These are phyloP conservation scores for Pseudozyma tsukubaensis DNA, from an alignment of 1,284 basidiomycete genomes.

Conservation along the genomic window DNA sequence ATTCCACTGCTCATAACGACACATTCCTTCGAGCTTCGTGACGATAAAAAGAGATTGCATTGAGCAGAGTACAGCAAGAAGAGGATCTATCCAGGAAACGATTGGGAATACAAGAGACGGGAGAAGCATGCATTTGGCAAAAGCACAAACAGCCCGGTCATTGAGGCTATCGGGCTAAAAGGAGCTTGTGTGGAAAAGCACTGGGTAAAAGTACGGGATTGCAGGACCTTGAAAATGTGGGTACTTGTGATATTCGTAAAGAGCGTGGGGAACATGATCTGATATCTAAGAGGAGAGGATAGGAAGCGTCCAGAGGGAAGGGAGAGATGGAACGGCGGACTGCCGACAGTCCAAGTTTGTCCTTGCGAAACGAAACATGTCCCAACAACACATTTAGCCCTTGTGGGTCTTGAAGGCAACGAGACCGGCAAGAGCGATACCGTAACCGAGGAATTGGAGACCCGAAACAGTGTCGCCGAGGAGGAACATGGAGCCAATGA, in stretches of 20 bases:
- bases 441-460: constrained; percentile 89
- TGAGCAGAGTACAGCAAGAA: constrained; percentile 34
- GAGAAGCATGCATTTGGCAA: neutral
- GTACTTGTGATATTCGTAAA: neutral
- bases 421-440: constrained; percentile 82
- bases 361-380: neutral
- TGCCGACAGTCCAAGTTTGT: too few relatives aligned
- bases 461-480: constrained; percentile 83
- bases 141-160: constrained; percentile 1
- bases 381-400: constrained; percentile 68
- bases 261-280: neutral
- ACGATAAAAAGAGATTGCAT: constrained; percentile 16
- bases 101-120: constrained; percentile 13
- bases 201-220: too few relatives aligned
- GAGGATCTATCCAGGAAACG: constrained; percentile 24
- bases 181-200: neutral
- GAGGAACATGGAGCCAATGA: constrained; percentile 85
- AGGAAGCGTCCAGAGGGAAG: too few relatives aligned
- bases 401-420: constrained; percentile 84
- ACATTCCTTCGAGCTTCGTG: neutral
- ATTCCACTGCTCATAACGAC: too few relatives aligned
- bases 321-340: neutral
- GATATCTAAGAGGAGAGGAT: too few relatives aligned
- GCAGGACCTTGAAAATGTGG: neutral
- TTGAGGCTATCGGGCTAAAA: constrained; percentile 3